Evolutionary conservation across 1,139 yeast genomes (phyloP), one percentile per base, ranked within the genome.

Genomic region (Candida pseudocylindracea): DNA sequence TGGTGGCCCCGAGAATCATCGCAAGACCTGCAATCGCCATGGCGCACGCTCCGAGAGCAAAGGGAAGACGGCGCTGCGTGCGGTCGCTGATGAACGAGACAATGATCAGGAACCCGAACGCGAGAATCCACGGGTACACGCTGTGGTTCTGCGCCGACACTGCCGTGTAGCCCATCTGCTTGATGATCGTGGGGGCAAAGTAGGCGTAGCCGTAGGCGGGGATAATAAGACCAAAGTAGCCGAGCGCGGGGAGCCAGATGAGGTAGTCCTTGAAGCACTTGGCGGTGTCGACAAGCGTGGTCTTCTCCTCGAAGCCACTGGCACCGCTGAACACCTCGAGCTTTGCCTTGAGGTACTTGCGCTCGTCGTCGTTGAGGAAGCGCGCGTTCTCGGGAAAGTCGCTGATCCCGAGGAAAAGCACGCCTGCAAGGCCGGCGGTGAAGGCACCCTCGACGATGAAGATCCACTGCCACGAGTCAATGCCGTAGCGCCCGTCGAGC

Each of bases 161-260:
- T 1, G 75, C 69, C 4, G 73, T 55, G 48, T 70, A 68, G 8
- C 74, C 68, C 46, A 63, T 56, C 41, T 61, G 62, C 44, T 50
- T 53, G 40, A 69, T 72, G 49, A 70, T 72, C 34, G 73, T 60
- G 37, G 72, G 71, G 27, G 80, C 70, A 46, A 73, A 73, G 49
- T 67, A 72, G 12, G 81, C 81, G 43, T 72, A 72, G 29, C 79
- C 73, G 41, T 73, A 73, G 20, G 79, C 65, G 13, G 79, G 78
- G 38, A 72, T 63, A 43, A 73, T 61, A 37, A 67, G 56, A 26
- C 72, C 70, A 48, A 73, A 71, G 53, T 73, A 72, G 36, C 60
- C 58, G 39, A 72, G 49, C 1, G 73, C 74, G 13, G 72, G 65
- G 30, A 67, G 41, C 63, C 71, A 68, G 29, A 72, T 51, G 41